These are phyloP conservation scores for Fusarium hainanense DNA, from an alignment of 2,329 filamentous ascomycete species.

Conservation along the genomic window DNA sequence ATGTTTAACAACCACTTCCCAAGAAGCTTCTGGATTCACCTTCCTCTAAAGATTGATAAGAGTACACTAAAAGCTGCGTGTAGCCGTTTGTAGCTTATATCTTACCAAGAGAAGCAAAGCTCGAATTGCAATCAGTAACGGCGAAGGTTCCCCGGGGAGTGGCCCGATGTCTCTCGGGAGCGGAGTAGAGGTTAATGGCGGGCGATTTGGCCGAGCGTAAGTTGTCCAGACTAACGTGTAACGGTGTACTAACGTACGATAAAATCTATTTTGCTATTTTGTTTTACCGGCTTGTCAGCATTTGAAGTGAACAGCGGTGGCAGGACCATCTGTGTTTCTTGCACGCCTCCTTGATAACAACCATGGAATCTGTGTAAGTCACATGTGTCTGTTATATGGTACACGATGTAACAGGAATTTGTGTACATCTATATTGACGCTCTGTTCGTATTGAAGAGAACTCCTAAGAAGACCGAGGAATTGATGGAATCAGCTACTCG, in stretches of 20 bases:
- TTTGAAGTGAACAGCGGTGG: background rate
- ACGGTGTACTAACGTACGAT: background rate
- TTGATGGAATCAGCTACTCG: background rate
- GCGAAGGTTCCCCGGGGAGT: background rate
- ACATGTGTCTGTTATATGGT: background rate
- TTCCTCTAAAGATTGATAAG: background rate
- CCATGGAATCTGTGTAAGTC: background rate
- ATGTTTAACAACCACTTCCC: slow-evolving; percentile 2
- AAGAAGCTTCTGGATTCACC: background rate
- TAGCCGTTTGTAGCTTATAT: background rate
- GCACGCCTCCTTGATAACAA: background rate
- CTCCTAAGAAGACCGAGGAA: background rate
- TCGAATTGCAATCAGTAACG: background rate
- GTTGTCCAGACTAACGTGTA: background rate
- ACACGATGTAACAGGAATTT: background rate
- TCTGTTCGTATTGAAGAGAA: background rate
- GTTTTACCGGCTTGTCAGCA: background rate
- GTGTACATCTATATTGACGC: background rate
- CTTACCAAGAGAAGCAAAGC: background rate
- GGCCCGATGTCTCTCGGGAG: background rate
- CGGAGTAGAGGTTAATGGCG: background rate
- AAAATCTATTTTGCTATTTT: background rate
- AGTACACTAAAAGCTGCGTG: background rate
- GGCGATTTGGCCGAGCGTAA: background rate
- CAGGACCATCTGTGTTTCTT: background rate